Conservation (phyloP, 1,284 basidiomycete genomes). For the Paramarasmius palmivorus region DNA sequence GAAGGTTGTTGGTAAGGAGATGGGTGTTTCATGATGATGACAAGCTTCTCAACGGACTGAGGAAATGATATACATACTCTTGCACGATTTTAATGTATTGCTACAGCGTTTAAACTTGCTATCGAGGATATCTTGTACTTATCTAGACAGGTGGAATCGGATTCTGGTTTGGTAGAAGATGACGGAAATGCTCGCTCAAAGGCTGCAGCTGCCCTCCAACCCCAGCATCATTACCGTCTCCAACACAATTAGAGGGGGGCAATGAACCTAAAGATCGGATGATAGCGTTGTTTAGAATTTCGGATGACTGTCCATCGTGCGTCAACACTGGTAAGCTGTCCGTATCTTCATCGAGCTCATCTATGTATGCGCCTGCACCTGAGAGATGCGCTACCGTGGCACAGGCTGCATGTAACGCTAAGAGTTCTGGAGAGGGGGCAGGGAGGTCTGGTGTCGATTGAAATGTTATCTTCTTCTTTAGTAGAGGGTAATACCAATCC, state of each 20-base stretch:
- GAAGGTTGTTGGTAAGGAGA: slow-evolving; percentile 70
- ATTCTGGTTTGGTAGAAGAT: no score
- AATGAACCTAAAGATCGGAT: not conserved
- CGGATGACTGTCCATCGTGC: not conserved
- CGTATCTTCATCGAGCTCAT: slow-evolving; percentile 13
- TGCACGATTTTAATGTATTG: no score
- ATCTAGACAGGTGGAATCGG: no score
- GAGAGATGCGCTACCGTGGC: slow-evolving; percentile 31
- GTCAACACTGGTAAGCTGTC: not conserved
- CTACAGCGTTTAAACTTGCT: no score
- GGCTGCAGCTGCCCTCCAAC: no score
- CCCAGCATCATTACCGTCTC: no score
- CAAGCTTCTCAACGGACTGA: slow-evolving; percentile 22
- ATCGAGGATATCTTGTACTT: no score
- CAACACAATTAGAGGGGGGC: not conserved
- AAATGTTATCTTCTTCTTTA: slow-evolving; percentile 6
- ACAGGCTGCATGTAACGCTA: slow-evolving; percentile 25
- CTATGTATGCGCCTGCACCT: slow-evolving; percentile 29
- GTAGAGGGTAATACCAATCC: not conserved
- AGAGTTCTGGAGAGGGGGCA: slow-evolving; percentile 16
- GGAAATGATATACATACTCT: not conserved
- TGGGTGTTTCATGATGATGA: slow-evolving; percentile 48
- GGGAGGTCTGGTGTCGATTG: slow-evolving; percentile 4
- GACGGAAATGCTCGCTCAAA: no score
- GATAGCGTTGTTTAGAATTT: not conserved